phyloP scores from a whole-genome alignment of 331 rosid species.

The Stylosanthes scabra region DNA sequence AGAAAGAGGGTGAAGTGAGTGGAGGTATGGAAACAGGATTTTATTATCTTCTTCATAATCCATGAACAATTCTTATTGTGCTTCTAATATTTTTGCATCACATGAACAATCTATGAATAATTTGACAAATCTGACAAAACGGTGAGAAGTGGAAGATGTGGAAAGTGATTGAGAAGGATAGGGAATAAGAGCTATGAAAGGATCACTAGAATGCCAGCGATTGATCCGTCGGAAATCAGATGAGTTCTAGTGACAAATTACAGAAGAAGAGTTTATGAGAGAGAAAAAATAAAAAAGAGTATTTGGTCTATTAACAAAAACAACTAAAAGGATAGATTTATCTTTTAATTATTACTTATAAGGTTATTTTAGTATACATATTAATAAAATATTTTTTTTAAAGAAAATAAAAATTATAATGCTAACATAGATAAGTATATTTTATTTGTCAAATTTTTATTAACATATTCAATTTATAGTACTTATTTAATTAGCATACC shows the following conservation, averaged over 20 bases:
- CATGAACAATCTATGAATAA: constrained; percentile 40
- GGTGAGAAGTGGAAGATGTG: constrained; percentile 6
- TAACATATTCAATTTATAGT: no score
- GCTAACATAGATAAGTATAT: no score
- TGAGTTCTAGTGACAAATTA: constrained; percentile 46
- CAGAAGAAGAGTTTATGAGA: constrained; percentile 30
- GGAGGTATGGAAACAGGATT: constrained; percentile 46
- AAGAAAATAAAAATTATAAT: no score
- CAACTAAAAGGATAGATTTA: no score
- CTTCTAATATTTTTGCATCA: constrained; percentile 42
- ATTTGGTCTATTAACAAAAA: no score
- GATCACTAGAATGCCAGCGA: constrained; percentile 62
- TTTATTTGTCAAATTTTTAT: no score
- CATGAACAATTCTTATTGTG: constrained; percentile 23
- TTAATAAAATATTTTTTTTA: no score
- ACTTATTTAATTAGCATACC: no score
- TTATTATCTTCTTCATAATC: constrained; percentile 38
- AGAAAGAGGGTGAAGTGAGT: constrained; percentile 27
- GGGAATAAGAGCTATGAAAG: constrained; percentile 44
- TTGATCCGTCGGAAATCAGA: constrained; percentile 49
- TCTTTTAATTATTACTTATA: no score
- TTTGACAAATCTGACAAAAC: constrained; percentile 60
- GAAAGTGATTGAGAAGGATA: constrained; percentile 11
- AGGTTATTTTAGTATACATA: no score
- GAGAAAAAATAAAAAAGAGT: no score